Evolutionary conservation across 768 basidiomycete genomes (phyloP).

Genomic region (Epithele typhae): DNA sequence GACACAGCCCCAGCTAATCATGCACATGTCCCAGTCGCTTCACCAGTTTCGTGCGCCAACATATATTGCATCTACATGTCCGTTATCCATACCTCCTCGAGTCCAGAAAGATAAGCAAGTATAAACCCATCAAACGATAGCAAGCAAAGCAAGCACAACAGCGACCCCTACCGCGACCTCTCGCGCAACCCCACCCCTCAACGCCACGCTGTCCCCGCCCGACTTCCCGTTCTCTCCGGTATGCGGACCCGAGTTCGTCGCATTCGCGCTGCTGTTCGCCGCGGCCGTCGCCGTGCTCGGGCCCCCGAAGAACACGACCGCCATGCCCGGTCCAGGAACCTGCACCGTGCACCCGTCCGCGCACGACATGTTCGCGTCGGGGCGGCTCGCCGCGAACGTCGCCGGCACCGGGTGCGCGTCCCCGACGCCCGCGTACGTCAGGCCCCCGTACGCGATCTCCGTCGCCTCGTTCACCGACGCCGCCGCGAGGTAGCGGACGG

Average conservation of each 20-base stretch:
- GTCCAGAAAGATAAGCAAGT: too few species aligned
- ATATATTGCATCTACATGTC: too few species aligned
- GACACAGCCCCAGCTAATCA: too few species aligned
- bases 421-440: slow-evolving; percentile 40
- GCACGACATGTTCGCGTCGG: slow-evolving; percentile 35
- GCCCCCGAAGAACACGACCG: slow-evolving; percentile 36
- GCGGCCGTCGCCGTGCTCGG: not conserved
- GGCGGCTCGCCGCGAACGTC: slow-evolving; percentile 23
- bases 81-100: too few species aligned
- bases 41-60: too few species aligned
- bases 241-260: not conserved
- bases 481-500: slow-evolving; percentile 47
- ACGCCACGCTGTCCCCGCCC: too few species aligned
- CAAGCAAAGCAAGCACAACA: too few species aligned
- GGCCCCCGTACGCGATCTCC: slow-evolving; percentile 59
- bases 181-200: too few species aligned
- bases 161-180: too few species aligned
- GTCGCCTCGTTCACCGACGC: slow-evolving; percentile 43
- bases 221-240: too few species aligned
- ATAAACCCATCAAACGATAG: too few species aligned
- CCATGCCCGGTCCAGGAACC: slow-evolving; percentile 46
- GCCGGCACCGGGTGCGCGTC: slow-evolving; percentile 32
- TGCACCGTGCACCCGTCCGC: slow-evolving; percentile 40
- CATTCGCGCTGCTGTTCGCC: not conserved
- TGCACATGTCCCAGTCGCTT: too few species aligned